phyloP scores from a whole-genome alignment of 192 early-diverging fungal genomes.

The Linnemannia elongata region DNA sequence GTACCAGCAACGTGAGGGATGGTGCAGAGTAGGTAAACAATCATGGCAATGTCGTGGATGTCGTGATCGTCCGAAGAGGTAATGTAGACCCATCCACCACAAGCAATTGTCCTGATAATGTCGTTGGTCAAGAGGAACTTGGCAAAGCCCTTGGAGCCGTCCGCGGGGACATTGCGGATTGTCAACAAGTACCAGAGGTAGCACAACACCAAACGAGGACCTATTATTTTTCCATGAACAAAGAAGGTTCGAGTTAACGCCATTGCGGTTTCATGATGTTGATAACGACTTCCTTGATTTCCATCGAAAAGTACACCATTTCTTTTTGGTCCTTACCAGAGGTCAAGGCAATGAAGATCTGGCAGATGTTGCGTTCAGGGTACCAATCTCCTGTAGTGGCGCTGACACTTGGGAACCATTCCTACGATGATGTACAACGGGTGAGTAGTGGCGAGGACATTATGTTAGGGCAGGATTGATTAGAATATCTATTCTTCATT shows the following conservation, averaged over 20 bases:
- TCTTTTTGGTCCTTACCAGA: constrained; percentile 54
- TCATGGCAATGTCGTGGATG: constrained; percentile 86
- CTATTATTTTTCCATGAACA: constrained; percentile 18
- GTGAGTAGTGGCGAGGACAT: neutral
- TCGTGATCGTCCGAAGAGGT: constrained; percentile 86
- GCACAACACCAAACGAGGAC: constrained; percentile 66
- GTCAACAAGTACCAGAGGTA: constrained; percentile 57
- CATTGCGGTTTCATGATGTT: neutral
- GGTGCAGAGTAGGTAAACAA: constrained; percentile 80
- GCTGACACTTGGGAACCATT: constrained; percentile 88
- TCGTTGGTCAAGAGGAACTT: constrained; percentile 56
- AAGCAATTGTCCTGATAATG: constrained; percentile 77
- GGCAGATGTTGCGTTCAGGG: constrained; percentile 80
- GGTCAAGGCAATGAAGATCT: constrained; percentile 84
- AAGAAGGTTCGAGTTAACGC: neutral
- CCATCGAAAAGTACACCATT: neutral
- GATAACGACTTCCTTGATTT: neutral
- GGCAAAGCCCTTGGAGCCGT: constrained; percentile 57
- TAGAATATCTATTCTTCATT: neutral
- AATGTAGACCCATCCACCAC: constrained; percentile 88
- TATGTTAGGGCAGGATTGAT: too few relatives aligned
- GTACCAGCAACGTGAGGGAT: constrained; percentile 81
- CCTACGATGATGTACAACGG: constrained; percentile 30
- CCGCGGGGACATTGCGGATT: constrained; percentile 49
- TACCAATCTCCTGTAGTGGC: constrained; percentile 87